These are phyloP conservation scores for Mucor irregularis DNA, from an alignment of 371 early-diverging fungal species.

Conservation along the genomic window DNA sequence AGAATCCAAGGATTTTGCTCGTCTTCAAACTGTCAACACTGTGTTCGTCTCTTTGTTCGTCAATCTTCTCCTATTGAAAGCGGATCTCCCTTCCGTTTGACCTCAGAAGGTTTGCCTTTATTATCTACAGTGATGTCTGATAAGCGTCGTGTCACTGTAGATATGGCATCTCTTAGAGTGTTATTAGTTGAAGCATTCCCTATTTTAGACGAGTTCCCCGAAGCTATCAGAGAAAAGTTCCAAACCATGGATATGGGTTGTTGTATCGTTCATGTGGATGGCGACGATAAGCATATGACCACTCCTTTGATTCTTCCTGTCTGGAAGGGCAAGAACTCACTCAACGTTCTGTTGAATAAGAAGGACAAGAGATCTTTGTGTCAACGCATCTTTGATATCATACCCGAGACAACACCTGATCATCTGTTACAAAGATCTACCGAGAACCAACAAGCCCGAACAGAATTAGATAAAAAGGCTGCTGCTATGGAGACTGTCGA, in stretches of 20 bases:
- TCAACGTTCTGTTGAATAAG: conserved; percentile 75
- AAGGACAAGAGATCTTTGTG: conserved; percentile 59
- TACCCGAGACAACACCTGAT: conserved; percentile 43
- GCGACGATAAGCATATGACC: conserved; percentile 35
- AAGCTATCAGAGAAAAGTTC: not conserved
- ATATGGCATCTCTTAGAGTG: conserved; percentile 51
- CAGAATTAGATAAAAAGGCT: conserved; percentile 10
- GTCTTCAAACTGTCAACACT: conserved; percentile 86
- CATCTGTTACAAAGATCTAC: conserved; percentile 36
- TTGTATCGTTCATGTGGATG: conserved; percentile 62
- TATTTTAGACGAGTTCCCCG: conserved; percentile 46
- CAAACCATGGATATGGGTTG: conserved; percentile 48
- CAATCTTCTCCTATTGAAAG: conserved; percentile 53
- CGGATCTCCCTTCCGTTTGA: conserved; percentile 75
- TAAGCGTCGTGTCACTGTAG: conserved; percentile 54
- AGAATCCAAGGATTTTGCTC: conserved; percentile 60
- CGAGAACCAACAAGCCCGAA: conserved; percentile 12
- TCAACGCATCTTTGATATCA: conserved; percentile 43
- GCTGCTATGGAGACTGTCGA: not conserved
- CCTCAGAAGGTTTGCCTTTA: conserved; percentile 76
- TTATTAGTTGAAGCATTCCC: conserved; percentile 67
- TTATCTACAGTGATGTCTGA: conserved; percentile 61
- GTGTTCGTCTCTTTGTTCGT: conserved; percentile 82
- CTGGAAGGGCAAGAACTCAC: conserved; percentile 73
- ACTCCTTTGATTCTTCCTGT: conserved; percentile 64